phyloP scores from a whole-genome alignment of 192 early-diverging fungal species.

The Coemansia sp. region DNA sequence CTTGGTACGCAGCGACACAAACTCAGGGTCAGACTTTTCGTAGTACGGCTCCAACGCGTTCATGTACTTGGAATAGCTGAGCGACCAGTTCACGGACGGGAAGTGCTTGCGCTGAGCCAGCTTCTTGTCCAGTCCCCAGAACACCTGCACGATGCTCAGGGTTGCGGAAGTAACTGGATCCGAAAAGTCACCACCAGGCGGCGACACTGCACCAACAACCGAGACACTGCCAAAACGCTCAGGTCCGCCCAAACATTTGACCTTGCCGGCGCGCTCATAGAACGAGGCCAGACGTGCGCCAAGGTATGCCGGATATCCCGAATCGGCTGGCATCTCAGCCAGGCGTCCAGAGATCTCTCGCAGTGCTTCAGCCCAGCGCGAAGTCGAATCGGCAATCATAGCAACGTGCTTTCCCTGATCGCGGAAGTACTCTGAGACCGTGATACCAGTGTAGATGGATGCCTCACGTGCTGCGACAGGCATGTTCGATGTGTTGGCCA shows the following conservation, averaged over 20 bases:
- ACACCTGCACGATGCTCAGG: constrained; percentile 98
- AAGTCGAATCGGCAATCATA: constrained; percentile 99
- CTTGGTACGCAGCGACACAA: constrained; percentile 85
- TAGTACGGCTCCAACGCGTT: constrained; percentile 96
- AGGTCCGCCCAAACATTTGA: constrained; percentile 94
- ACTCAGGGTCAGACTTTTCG: constrained; percentile 93
- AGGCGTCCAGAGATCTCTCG: constrained; percentile 99
- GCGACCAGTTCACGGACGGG: constrained; percentile 99
- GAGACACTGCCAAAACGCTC: constrained; percentile 89
- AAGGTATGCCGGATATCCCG: constrained; percentile 97
- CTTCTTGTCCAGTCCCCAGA: constrained; percentile 99
- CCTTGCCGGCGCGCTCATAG: constrained; percentile 99
- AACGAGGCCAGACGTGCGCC: constrained; percentile 99
- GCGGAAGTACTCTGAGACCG: constrained; percentile 99
- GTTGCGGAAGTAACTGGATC: constrained; percentile 98
- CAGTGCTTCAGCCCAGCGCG: constrained; percentile 99
- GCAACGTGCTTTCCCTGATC: constrained; percentile 99
- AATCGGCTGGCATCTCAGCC: constrained; percentile 99
- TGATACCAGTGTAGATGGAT: constrained; percentile 99
- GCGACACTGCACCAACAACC: constrained; percentile 99
- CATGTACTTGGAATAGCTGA: constrained; percentile 97
- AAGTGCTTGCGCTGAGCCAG: constrained; percentile 99
- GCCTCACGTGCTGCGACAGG: constrained; percentile 99
- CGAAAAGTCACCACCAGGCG: constrained; percentile 99
- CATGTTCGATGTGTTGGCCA: constrained; percentile 99